phyloP scores from a whole-genome alignment of 148 eudicot species.

The Suaeda aralocaspica region DNA sequence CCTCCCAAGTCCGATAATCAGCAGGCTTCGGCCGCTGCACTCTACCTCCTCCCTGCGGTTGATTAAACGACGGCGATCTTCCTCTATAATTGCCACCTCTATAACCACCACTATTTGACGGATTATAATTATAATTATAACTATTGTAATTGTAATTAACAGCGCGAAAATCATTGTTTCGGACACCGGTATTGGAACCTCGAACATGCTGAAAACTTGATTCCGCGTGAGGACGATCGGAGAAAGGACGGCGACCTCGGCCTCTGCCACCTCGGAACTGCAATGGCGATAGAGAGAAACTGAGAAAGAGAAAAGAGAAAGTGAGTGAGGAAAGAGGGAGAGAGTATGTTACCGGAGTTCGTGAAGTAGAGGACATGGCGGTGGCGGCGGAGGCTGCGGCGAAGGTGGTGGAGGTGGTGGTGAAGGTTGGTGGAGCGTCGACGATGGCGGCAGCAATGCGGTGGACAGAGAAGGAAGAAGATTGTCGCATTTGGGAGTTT shows the following conservation, averaged over 20 bases:
- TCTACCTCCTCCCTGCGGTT: not conserved
- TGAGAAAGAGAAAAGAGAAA: not conserved
- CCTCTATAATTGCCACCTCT: not conserved
- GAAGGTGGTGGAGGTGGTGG: constrained; percentile 35
- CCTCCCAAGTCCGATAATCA: constrained; percentile 64
- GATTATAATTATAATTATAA: not conserved
- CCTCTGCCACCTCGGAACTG: constrained; percentile 45
- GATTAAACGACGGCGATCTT: constrained; percentile 19
- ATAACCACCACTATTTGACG: constrained; percentile 2
- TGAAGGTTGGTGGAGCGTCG: constrained; percentile 31
- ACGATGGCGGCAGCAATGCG: constrained; percentile 37
- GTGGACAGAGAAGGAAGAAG: constrained; percentile 33
- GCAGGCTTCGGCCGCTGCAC: constrained; percentile 31
- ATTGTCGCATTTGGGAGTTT: constrained; percentile 14
- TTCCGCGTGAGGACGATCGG: constrained; percentile 45
- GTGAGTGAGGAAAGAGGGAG: constrained; percentile 1
- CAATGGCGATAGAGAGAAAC: no score
- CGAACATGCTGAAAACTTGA: constrained; percentile 35
- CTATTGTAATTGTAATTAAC: not conserved
- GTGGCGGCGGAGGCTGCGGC: constrained; percentile 34
- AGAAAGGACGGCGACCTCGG: constrained; percentile 36
- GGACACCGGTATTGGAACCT: constrained; percentile 21
- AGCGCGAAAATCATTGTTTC: not conserved
- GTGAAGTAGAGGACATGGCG: constrained; percentile 23
- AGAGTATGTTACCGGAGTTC: constrained; percentile 10